Evolutionary conservation across 2,329 filamentous ascomycete genomes (phyloP), one percentile per base, ranked within the genome.

Genomic region (Botrytis squamosa): DNA sequence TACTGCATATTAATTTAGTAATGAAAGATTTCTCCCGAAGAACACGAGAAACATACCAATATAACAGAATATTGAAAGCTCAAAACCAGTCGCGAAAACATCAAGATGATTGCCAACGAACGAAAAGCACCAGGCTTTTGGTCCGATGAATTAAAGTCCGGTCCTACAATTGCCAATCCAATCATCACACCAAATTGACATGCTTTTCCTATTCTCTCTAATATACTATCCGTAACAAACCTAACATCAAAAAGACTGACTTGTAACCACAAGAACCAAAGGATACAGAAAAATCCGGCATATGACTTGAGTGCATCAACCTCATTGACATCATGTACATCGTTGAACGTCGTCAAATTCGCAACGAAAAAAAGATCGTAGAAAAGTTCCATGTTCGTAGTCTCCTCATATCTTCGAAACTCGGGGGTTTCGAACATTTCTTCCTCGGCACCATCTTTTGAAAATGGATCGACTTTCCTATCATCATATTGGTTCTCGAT

Each of bases 281-380:
- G 72, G 18, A 80, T 75, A 55, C 77, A 89, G 82, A 74, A 90
- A 82, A 59, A 85, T 81, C 78, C 89, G 85, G 79, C 87, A 88
- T 60, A 87, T 83, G 70, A 88, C 82, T 78, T 88, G 86, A 52
- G 85, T 77, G 49, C 78, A 16, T 68, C 33, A 25, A 81, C 71
- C 75, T 87, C 85, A 76, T 87, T 88, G 75, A 89, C 88, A 60
- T 88, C 86, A 76, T 88, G 85, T 7, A 84, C 83, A 14, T 83
- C 83, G 6, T 87, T 88, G 75, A 90, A 89, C 0, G 86, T 88
- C 4, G 87, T 87, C 46, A 90, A 79, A 75, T 90, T 90, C 33
- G 87, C 88, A 29, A 89, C 87, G 74, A 90, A 88, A 77, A 89
- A 89, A 0, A 90, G 81, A 79, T 89, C 88, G 77, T 87, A 89